These are phyloP conservation scores for Didymella keratinophila DNA, from an alignment of 2,329 filamentous ascomycete species.

Conservation along the genomic window DNA sequence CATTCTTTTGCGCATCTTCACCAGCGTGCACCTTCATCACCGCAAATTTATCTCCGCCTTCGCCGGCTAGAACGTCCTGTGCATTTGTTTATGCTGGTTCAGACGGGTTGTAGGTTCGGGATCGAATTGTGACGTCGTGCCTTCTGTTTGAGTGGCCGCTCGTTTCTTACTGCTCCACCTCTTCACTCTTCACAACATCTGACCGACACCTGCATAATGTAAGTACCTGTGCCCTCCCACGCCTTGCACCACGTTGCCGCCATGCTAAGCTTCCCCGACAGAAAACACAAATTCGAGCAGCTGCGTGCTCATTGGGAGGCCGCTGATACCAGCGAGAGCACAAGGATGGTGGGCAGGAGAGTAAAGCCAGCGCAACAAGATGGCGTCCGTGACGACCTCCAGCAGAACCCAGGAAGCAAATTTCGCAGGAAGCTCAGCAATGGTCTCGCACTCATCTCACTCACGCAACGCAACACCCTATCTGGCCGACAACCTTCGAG, in stretches of 20 bases:
- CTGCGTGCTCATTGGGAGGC: constrained; percentile 48
- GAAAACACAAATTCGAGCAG: constrained; percentile 39
- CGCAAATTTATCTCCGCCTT: not conserved
- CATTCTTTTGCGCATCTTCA: not conserved
- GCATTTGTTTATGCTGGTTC: not conserved
- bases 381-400: constrained; percentile 15
- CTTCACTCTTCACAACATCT: constrained; percentile 17
- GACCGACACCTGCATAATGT: constrained; percentile 24
- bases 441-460: constrained; percentile 44
- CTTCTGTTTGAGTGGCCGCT: constrained; percentile 13
- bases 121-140: constrained; percentile 20
- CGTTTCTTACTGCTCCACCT: constrained; percentile 30
- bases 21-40: not conserved
- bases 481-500: constrained; percentile 24
- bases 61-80: not conserved
- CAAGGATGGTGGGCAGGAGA: constrained; percentile 40
- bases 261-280: constrained; percentile 49
- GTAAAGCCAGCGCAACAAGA: constrained; percentile 30
- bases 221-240: constrained; percentile 23
- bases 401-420: constrained; percentile 29
- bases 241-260: constrained; percentile 24
- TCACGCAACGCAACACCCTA: constrained; percentile 40
- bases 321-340: constrained; percentile 23
- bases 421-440: constrained; percentile 47
- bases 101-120: not conserved